Percentiles rank a stretch among this genome's conserved stretches.
phyloP scores from a whole-genome alignment of 805 yeast species.

The Ascoidea rubescens region DNA sequence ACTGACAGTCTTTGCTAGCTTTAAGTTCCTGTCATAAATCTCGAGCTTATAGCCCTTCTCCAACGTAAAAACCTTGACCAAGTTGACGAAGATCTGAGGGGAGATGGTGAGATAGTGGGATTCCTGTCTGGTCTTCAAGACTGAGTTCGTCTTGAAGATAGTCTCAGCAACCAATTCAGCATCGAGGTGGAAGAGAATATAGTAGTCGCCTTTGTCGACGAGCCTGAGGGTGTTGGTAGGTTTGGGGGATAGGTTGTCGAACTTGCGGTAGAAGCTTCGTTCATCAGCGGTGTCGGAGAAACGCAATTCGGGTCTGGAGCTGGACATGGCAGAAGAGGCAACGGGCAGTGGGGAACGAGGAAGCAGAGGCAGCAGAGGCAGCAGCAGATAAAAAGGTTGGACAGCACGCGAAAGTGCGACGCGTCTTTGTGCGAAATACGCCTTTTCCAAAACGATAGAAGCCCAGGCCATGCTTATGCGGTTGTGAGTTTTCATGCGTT shows the following conservation, averaged over 20 bases:
- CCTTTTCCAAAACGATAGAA: too few relatives aligned
- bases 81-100: slow-evolving; percentile 50
- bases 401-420: too few relatives aligned
- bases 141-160: slow-evolving; percentile 74
- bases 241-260: slow-evolving; percentile 31
- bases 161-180: slow-evolving; percentile 74
- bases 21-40: slow-evolving; percentile 60
- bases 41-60: slow-evolving; percentile 69
- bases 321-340: slow-evolving; percentile 1
- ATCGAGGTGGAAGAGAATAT: slow-evolving; percentile 58
- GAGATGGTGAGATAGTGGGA: slow-evolving; percentile 65
- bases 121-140: slow-evolving; percentile 46
- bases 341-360: too few relatives aligned
- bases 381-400: too few relatives aligned
- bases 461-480: too few relatives aligned
- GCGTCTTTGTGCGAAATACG: too few relatives aligned
- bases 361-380: too few relatives aligned
- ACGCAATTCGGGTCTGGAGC: slow-evolving; percentile 39
- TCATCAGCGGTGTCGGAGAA: slow-evolving; percentile 40
- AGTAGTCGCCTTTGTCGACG: slow-evolving; percentile 76
- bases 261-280: slow-evolving; percentile 31
- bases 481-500: too few relatives aligned
- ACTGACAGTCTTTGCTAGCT: slow-evolving; percentile 46
- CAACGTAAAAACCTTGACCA: slow-evolving; percentile 53
- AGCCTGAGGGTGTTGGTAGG: slow-evolving; percentile 44